These are phyloP conservation scores for Musa schizocarpa DNA, from an alignment of 176 grass and related monocot species.

Conservation along the genomic window DNA sequence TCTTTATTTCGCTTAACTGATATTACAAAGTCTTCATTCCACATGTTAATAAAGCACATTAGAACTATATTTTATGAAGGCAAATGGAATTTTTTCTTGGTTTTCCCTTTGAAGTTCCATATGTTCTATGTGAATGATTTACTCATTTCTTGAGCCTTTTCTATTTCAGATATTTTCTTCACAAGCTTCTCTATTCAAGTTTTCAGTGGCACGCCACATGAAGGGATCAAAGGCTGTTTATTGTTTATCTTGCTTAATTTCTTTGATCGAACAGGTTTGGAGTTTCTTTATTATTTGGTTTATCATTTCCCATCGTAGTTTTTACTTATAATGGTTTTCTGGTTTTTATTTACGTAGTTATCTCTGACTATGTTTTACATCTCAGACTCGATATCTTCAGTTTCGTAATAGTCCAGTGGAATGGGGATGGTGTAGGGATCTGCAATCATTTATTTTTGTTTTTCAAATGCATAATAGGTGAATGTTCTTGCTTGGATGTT, in stretches of 20 bases:
- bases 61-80: neutral
- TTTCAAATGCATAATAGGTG: conserved; percentile 82
- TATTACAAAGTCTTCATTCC: too few relatives aligned
- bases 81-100: neutral
- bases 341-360: conserved; percentile 7
- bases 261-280: conserved; percentile 75
- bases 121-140: neutral
- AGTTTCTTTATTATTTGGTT: neutral
- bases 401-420: conserved; percentile 70
- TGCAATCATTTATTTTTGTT: conserved; percentile 86
- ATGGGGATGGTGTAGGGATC: conserved; percentile 98
- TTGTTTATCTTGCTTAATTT: conserved; percentile 82
- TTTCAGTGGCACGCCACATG: conserved; percentile 30
- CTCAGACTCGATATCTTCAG: conserved; percentile 63
- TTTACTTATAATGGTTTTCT: conserved; percentile 8
- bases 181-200: conserved; percentile 45
- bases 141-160: conserved; percentile 12
- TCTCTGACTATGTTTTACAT: conserved; percentile 12
- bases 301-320: neutral
- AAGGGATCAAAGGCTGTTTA: conserved; percentile 62
- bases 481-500: neutral
- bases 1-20: neutral
- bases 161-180: conserved; percentile 58
- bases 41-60: too few relatives aligned
- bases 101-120: neutral